Percentiles rank a stretch among this genome's conserved stretches.
Evolutionary conservation across 1,284 basidiomycete genomes (phyloP).

Genomic region (Cryptococcus sp.): DNA sequence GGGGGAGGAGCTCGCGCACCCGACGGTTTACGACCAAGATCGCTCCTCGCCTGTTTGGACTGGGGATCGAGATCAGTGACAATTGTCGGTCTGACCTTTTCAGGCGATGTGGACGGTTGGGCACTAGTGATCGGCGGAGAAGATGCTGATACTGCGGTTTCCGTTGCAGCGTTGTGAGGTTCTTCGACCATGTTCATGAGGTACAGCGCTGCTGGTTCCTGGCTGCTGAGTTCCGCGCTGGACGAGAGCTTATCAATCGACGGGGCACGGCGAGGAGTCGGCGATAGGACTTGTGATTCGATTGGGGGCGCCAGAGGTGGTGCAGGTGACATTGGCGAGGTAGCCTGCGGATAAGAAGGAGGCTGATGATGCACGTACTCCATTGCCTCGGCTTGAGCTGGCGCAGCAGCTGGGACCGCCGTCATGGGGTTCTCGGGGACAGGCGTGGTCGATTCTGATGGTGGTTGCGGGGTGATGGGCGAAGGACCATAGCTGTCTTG

Average conservation of each 20-base stretch:
- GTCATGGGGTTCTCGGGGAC: not conserved
- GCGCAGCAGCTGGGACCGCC: not conserved
- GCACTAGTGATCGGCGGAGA: not conserved
- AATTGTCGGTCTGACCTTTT: slow-evolving; percentile 22
- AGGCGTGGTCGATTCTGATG: not conserved
- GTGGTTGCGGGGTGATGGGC: not conserved
- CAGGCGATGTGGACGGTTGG: slow-evolving; percentile 11
- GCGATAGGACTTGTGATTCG: slow-evolving; percentile 22
- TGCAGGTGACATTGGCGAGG: slow-evolving; percentile 3
- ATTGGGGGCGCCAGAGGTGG: not conserved
- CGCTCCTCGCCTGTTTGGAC: slow-evolving; percentile 4
- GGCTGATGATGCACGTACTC: not conserved
- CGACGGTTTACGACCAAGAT: slow-evolving; percentile 70
- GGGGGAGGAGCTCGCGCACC: slow-evolving; percentile 75
- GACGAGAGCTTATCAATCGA: slow-evolving; percentile 19
- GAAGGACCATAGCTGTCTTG: not conserved
- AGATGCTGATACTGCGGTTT: not conserved
- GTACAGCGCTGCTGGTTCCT: slow-evolving; percentile 49
- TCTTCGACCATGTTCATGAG: slow-evolving; percentile 52
- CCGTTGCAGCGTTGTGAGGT: slow-evolving; percentile 5
- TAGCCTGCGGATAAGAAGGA: not conserved
- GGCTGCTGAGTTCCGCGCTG: slow-evolving; percentile 21
- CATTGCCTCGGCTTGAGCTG: not conserved
- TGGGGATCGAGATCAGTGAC: slow-evolving; percentile 21
- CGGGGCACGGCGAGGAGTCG: slow-evolving; percentile 34